These are phyloP conservation scores for Apiosordaria backusii DNA, from an alignment of 495 filamentous ascomycete genomes.

Conservation along the genomic window DNA sequence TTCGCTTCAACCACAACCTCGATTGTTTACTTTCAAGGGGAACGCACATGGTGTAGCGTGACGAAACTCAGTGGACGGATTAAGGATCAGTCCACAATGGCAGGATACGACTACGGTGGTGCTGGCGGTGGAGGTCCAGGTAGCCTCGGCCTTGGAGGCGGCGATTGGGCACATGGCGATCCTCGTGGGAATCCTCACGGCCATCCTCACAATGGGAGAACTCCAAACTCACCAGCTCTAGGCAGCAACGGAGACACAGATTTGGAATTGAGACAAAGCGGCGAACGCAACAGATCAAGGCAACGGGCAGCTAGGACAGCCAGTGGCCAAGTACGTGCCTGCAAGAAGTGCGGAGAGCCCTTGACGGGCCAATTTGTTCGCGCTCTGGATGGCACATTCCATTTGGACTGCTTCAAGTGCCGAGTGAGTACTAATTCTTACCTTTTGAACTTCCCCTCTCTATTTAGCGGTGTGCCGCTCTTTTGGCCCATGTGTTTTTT, in stretches of 20 bases:
- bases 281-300: conserved; percentile 48
- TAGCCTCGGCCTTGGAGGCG: conserved; percentile 18
- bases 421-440: conserved; percentile 59
- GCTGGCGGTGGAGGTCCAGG: background rate
- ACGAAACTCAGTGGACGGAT: conserved; percentile 21
- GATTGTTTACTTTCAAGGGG: background rate
- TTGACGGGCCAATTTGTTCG: conserved; percentile 95
- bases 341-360: conserved; percentile 81
- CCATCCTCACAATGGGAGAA: conserved; percentile 13
- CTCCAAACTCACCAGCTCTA: conserved; percentile 40
- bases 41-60: conserved; percentile 20
- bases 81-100: conserved; percentile 25
- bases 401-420: conserved; percentile 97
- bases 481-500: conserved; percentile 13
- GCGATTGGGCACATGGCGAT: conserved; percentile 25
- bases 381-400: conserved; percentile 86
- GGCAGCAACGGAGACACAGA: conserved; percentile 35
- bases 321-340: conserved; percentile 59
- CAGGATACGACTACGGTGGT: conserved; percentile 29
- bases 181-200: conserved; percentile 6
- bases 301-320: conserved; percentile 44
- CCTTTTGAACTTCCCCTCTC: background rate
- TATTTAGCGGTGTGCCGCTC: background rate
- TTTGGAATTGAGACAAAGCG: conserved; percentile 39
- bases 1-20: conserved; percentile 6